Evolutionary conservation across 2,329 filamentous ascomycete species (phyloP), one percentile per base, ranked within the genome.

Genomic region (Cladophialophora immunda): DNA sequence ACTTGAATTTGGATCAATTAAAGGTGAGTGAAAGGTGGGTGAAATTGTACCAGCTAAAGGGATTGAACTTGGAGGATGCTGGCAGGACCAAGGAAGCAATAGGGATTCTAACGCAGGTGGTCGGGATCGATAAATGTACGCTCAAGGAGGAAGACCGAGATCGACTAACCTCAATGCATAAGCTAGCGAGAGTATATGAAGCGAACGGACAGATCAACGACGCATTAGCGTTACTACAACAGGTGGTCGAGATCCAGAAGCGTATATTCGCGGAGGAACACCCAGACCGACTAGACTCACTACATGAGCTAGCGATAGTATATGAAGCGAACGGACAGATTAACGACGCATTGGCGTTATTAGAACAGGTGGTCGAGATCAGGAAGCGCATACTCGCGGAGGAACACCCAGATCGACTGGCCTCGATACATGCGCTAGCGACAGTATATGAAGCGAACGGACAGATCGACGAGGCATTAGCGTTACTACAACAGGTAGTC

Each of bases 261-360:
- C 32, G 32, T 11, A 72, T 63, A 53, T 69, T 76, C 1, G 65
- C 69, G 34, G 70, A 73, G 22, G 64, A 75, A 7, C 71, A 76
- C 62, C 68, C 75, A n/a, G 67, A 71, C n/a, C 68, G 59, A 54
- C 32, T 68, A 11, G 36, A 54, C 1, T 70, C 66, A 25, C 45
- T 68, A 38, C 30, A 62, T 47, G 34, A 41, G 30, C 54, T 70
- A 19, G 68, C 64, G 8, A 0, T 61, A 13, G 65, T 64, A 27
- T 73, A 75, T 58, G 4, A 2, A n/a, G 30, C 54, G 0, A 22
- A 56, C 22, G 54, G 30, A 56, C 54, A 56, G 29, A 9, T 36
- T 13, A 22, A 58, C 27, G 19, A 41, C 13, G 55, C 19, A 7
- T 15, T 58, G 9, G 8, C 9, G 34, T 30, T 58, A 13, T 8